Base-by-base conservation (phyloP, 148 eudicot genomes). In the Rhododendron simsii region DNA sequence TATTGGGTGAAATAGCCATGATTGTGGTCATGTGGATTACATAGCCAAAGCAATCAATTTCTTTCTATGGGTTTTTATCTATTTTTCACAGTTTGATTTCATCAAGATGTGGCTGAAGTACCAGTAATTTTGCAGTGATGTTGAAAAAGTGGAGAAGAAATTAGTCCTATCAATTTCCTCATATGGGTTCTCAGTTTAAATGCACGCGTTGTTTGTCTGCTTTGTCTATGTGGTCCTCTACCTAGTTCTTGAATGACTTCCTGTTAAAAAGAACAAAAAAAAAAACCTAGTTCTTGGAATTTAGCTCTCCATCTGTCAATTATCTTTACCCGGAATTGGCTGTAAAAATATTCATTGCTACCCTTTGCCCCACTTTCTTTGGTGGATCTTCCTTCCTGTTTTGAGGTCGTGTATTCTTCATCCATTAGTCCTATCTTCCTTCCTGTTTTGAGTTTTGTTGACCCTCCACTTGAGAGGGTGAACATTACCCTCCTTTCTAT, bases 321-420 rank as follows among this genome's bases (percentile, higher is more conserved):
- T 73, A 71, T 16, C 81, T 75, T 75, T 55, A 39, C 76, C 81
- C 21, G 61, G 33, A 85, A 82, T 82, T 85, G 65, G 75, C 63
- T 53, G 47, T 41, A 2, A 23, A 28, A 57, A 80, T 39, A 0
- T 37, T 26, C 84, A 30, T 28, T 61, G 84, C n/a, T 26, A 21
- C 6, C 16, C 39, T 69, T 28, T 69, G 16, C 33, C 15, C 75
- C 13, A 55, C 21, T 35, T 83, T 35, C 3, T 61, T 61, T 76
- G 76, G 28, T 23, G 11, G 59, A 28, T 63, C 63, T 65, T 74
- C 57, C 28, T 67, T 81, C 14, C 75, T 26, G 28, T 26, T 61
- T 83, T 23, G 63, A 35, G 28, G 11, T 71, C 28, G 14, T 81
- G 55, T 80, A 12, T 67, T 67, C 51, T 33, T 86, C 84, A 33